Evolutionary conservation across 371 early-diverging fungal genomes (phyloP), one percentile per base, ranked within the genome.

Genomic region (Phascolomyces articulosus): DNA sequence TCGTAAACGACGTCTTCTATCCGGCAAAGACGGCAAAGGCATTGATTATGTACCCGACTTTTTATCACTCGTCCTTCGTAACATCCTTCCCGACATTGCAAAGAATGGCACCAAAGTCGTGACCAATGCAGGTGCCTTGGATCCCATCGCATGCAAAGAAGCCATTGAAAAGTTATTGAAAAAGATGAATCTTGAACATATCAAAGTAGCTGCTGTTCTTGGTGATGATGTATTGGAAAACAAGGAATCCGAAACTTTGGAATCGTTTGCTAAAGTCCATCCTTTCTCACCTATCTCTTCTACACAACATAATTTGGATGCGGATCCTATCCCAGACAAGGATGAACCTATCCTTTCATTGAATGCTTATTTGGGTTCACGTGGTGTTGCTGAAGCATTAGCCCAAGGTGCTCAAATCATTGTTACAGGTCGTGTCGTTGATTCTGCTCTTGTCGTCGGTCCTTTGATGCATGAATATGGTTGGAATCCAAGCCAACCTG

Each of bases 91-190:
- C 3, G 78, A 80, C 44, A 69, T 90, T 55, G 73, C 81, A 27
- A 83, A 83, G 64, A 81, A 85, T 55, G 83, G 85, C 24, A 89
- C 87, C 62, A 88, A 83, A 65, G 71, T 91, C 49, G 78, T 91
- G 63, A 91, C 92, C 26, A 91, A 91, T 68, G 92, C 92, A 3
- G 92, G 92, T 44, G 92, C 86, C 6, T 73, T 91, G 44, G 88
- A 90, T 59, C 92, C 92, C 18, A 55, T 86, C n/a, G 85, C 79
- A 15, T 84, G 87, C 65, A 91, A 91, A 65, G 73, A 75, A 38
- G 91, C 90, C 8, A 89, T 91, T 54, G 92, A 91, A 64, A 63
- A 62, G 4, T 65, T 83, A 23, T 72, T 86, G 40, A 66, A 72
- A 23, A 83, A 83, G 21, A 71, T 81, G 61, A 80, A 85, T 21